Percentiles rank a stretch among this genome's conserved stretches.
phyloP scores from a whole-genome alignment of 371 early-diverging fungal genomes.

The Catenaria anguillulae region DNA sequence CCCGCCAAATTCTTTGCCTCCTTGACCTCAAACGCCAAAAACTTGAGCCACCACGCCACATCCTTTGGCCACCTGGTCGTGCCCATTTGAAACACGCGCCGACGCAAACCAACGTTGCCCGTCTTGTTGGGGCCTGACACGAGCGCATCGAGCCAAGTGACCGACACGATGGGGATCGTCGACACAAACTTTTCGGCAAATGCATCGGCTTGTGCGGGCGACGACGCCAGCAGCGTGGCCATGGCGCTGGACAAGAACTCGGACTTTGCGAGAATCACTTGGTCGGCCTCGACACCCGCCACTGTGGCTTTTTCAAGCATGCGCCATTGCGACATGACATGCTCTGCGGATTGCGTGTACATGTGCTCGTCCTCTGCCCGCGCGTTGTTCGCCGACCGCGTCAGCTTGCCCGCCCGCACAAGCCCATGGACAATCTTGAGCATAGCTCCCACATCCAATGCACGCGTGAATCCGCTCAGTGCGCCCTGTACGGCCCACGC shows the following conservation, averaged over 20 bases:
- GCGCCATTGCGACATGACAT: neutral
- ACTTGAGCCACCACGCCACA: neutral
- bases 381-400: no score
- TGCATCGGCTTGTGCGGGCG: neutral
- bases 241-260: neutral
- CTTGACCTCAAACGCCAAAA: neutral
- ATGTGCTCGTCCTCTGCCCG: no score
- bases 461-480: no score
- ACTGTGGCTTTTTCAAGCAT: neutral
- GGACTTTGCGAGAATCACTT: neutral
- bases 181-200: neutral
- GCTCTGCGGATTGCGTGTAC: no score
- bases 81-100: neutral
- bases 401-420: no score
- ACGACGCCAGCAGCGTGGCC: neutral
- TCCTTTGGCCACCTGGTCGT: neutral
- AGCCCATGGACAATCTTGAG: no score
- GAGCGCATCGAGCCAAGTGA: neutral
- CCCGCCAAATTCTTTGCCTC: neutral
- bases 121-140: neutral
- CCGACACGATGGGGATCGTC: neutral
- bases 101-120: neutral
- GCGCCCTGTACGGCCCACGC: neutral
- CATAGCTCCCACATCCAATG: no score
- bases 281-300: neutral